phyloP scores from a whole-genome alignment of 345 rosid species.

The Arabidopsis suecica region DNA sequence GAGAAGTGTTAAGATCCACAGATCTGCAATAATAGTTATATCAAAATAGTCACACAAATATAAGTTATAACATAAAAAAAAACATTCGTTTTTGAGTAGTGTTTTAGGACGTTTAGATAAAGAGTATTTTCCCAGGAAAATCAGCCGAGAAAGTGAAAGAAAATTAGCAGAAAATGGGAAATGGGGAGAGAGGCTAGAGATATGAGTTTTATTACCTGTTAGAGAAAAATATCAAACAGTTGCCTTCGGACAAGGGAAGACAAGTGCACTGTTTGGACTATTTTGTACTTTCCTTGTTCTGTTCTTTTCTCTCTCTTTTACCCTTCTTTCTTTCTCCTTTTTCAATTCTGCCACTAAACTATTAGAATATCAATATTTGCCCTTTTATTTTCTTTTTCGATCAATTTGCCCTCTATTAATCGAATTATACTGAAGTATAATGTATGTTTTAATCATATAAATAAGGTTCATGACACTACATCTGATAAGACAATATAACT shows the following conservation, averaged over 20 bases:
- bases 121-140: constrained; percentile 3
- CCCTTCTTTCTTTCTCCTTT: constrained; percentile 27
- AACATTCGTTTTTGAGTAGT: constrained; percentile 1
- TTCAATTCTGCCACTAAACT: constrained; percentile 28
- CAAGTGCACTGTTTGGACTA: constrained; percentile 38
- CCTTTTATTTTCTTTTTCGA: too few species aligned
- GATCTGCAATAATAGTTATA: constrained; percentile 37
- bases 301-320: constrained; percentile 22
- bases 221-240: constrained; percentile 40
- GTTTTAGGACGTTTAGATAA: neutral
- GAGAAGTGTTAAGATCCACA: constrained; percentile 24
- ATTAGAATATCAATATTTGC: constrained; percentile 1
- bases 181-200: constrained; percentile 17
- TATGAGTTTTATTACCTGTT: constrained; percentile 38
- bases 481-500: too few species aligned
- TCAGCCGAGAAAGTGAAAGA: constrained; percentile 40
- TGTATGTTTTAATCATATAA: too few species aligned
- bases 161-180: constrained; percentile 34
- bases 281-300: constrained; percentile 25
- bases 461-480: too few species aligned
- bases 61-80: neutral
- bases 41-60: neutral
- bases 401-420: too few species aligned
- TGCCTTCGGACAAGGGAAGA: constrained; percentile 39
- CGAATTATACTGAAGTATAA: too few species aligned